Percentiles rank a stretch among this genome's conserved stretches.
Conservation (phyloP, 2,329 filamentous ascomycete species). For the Hawksworthiomyces lignivorus region DNA sequence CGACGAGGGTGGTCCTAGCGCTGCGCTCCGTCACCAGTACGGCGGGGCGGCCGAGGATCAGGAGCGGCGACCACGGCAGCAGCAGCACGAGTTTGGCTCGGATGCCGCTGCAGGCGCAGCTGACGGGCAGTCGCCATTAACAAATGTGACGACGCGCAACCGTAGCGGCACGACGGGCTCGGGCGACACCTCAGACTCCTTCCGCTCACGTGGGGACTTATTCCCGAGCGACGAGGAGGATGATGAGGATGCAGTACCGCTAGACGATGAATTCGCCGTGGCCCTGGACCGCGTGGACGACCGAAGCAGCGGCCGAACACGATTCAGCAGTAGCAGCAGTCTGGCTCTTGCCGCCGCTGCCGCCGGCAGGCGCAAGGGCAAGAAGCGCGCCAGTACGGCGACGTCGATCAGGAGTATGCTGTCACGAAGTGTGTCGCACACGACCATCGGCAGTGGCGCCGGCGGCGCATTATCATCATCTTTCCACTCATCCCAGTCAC, state of each 20-base stretch:
- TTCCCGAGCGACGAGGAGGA: conserved; percentile 81
- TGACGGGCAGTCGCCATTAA: too few species aligned
- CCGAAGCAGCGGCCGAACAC: conserved; percentile 58
- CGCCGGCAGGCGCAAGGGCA: conserved; percentile 50
- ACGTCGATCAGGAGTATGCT: conserved; percentile 16
- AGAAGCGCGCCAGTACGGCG: conserved; percentile 14
- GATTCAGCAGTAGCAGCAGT: conserved; percentile 35
- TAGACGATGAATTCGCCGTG: conserved; percentile 89
- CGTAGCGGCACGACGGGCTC: conserved; percentile 75
- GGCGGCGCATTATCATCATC: conserved; percentile 17
- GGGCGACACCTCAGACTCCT: conserved; percentile 74
- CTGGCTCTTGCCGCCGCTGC: conserved; percentile 65
- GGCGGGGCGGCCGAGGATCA: background rate
- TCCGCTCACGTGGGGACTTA: conserved; percentile 79
- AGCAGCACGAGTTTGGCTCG: too few species aligned
- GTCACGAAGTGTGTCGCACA: conserved; percentile 50
- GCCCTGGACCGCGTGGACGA: conserved; percentile 76
- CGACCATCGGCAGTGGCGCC: conserved; percentile 35
- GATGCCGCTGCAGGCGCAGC: too few species aligned
- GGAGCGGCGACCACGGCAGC: too few species aligned
- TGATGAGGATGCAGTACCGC: conserved; percentile 85
- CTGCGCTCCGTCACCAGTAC: background rate
- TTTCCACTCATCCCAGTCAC: conserved; percentile 45
- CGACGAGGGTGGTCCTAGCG: background rate
- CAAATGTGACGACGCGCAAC: conserved; percentile 43